Evolutionary conservation across 2,329 filamentous ascomycete species (phyloP).

Genomic region (Clarireedia monteithiana): DNA sequence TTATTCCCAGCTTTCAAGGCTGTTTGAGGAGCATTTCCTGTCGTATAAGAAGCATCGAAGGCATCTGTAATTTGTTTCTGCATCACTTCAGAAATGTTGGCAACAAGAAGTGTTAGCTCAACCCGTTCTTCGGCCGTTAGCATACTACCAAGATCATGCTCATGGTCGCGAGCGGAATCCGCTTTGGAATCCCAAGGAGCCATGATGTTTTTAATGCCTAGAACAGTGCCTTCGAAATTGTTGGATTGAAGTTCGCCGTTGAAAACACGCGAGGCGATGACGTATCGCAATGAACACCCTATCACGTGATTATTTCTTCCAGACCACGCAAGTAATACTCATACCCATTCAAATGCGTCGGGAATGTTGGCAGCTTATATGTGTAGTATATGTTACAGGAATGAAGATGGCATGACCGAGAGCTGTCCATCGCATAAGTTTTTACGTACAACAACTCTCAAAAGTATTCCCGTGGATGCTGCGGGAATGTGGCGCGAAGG

Average conservation of each 20-base stretch:
- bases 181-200: slow-evolving; percentile 9
- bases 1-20: slow-evolving; percentile 28
- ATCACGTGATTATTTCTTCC: too few species aligned
- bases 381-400: too few species aligned
- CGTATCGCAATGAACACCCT: too few species aligned
- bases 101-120: slow-evolving; percentile 45
- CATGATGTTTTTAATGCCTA: slow-evolving; percentile 11
- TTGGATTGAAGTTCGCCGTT: background rate
- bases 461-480: too few species aligned
- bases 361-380: too few species aligned
- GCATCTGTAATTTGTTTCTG: slow-evolving; percentile 42
- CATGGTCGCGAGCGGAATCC: slow-evolving; percentile 12
- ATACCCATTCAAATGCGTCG: too few species aligned
- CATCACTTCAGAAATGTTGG: slow-evolving; percentile 47
- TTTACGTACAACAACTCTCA: too few species aligned
- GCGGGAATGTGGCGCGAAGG: background rate
- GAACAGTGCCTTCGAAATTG: background rate
- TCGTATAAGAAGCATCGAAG: slow-evolving; percentile 36
- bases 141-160: slow-evolving; percentile 25
- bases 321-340: too few species aligned
- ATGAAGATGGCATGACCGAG: too few species aligned
- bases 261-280: too few species aligned
- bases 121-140: slow-evolving; percentile 26
- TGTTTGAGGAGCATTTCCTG: slow-evolving; percentile 23
- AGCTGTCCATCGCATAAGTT: too few species aligned